Conservation (phyloP, 306 rosid genomes). For the Cucumis cinereus region DNA sequence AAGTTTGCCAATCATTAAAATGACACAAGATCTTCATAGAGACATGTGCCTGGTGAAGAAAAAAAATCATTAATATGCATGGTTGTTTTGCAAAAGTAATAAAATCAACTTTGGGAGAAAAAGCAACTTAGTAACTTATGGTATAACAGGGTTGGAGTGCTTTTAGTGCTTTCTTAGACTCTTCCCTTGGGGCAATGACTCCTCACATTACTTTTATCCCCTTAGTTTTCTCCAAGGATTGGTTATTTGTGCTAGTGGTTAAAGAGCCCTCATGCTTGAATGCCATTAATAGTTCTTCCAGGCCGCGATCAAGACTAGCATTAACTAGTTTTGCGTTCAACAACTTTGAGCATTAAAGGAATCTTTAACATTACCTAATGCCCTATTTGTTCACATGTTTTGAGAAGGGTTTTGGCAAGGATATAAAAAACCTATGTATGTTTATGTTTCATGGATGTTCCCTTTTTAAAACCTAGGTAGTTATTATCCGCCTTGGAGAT, state of each 20-base stretch:
- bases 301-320: not conserved
- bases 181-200: not conserved
- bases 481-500: too few species aligned
- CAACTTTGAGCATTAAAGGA: not conserved
- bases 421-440: not conserved
- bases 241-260: not conserved
- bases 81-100: not conserved
- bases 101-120: not conserved
- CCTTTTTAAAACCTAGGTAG: not conserved
- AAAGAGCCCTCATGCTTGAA: not conserved
- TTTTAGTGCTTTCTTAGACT: not conserved
- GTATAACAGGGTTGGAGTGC: not conserved
- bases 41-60: not conserved
- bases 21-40: not conserved
- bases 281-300: not conserved
- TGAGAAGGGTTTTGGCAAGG: not conserved
- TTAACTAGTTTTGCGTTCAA: not conserved
- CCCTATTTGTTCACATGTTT: not conserved
- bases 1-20: not conserved
- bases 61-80: not conserved
- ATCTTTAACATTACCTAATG: not conserved
- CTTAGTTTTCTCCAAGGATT: not conserved
- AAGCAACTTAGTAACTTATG: not conserved
- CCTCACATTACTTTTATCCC: not conserved
- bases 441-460: not conserved